These are phyloP conservation scores for Leccinum longicurvipes DNA, from an alignment of 768 basidiomycete species.

Conservation along the genomic window DNA sequence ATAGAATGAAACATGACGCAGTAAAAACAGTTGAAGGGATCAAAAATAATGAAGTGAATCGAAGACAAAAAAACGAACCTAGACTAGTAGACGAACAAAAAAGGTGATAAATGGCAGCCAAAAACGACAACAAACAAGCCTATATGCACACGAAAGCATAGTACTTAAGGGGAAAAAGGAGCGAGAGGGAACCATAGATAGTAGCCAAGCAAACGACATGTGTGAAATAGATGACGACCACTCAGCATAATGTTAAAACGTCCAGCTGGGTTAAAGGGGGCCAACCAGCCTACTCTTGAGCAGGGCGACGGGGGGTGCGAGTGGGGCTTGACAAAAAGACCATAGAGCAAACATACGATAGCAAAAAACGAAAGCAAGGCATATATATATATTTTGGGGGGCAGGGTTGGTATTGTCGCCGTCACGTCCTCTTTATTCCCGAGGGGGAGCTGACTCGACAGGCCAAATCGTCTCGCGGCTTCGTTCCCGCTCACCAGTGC, in stretches of 20 bases:
- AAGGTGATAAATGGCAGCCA: constrained; percentile 27
- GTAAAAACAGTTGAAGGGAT: constrained; percentile 1
- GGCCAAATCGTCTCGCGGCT: constrained; percentile 29
- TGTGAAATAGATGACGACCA: constrained; percentile 13
- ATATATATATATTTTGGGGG: constrained; percentile 17
- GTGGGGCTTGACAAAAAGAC: constrained; percentile 21
- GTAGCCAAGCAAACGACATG: constrained; percentile 21
- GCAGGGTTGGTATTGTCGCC: constrained; percentile 9
- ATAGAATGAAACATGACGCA: constrained; percentile 9
- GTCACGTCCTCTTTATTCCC: constrained; percentile 23
- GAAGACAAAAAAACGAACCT: constrained; percentile 1
- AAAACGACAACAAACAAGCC: constrained; percentile 21
- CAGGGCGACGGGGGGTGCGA: constrained; percentile 16
- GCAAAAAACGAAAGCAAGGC: constrained; percentile 29
- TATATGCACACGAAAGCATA: constrained; percentile 30
- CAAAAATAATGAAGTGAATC: constrained; percentile 7
- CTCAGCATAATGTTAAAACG: constrained; percentile 27
- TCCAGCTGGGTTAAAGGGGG: constrained; percentile 16
- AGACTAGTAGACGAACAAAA: constrained; percentile 8
- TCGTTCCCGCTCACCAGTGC: constrained; percentile 28
- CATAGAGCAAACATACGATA: constrained; percentile 18
- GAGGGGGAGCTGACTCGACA: constrained; percentile 24
- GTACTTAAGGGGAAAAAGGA: not conserved
- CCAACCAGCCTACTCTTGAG: constrained; percentile 11
- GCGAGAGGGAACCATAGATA: constrained; percentile 26